A percentile compares a stretch with the other conserved stretches of the same genome.
These are phyloP conservation scores for Tylopilus sp. DNA, from an alignment of 1,284 basidiomycete genomes.

Conservation along the genomic window DNA sequence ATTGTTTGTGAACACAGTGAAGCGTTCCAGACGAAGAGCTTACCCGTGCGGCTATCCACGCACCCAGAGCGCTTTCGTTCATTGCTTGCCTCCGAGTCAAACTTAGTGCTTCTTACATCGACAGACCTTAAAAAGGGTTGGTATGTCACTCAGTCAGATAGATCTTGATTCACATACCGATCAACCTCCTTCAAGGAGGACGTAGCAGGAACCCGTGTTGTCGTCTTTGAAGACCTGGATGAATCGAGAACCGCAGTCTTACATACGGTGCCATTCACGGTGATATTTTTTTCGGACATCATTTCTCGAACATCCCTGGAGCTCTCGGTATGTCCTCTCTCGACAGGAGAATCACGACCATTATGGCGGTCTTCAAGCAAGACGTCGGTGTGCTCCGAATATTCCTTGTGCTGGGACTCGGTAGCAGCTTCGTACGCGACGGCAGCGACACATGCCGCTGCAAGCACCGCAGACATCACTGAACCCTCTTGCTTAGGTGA, in stretches of 20 bases:
- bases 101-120: not conserved
- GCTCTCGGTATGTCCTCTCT: not conserved
- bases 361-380: constrained; percentile 3
- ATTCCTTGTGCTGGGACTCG: constrained; percentile 15
- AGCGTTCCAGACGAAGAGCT: not conserved
- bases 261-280: not conserved
- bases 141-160: not conserved
- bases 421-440: constrained; percentile 19
- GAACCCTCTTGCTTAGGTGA: constrained; percentile 18
- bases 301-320: not conserved
- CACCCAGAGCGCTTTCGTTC: not conserved
- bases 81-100: not conserved
- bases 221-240: not conserved
- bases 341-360: not conserved
- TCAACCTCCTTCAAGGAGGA: not conserved
- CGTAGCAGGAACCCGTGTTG: not conserved
- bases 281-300: not conserved
- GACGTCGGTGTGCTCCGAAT: not conserved
- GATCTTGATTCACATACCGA: constrained; percentile 1
- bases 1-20: not conserved
- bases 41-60: not conserved
- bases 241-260: not conserved
- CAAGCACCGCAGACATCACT: constrained; percentile 18
- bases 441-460: constrained; percentile 21
- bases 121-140: constrained; percentile 4